Conservation (phyloP, 2,329 filamentous ascomycete species). For the Fusarium transvaalense region DNA sequence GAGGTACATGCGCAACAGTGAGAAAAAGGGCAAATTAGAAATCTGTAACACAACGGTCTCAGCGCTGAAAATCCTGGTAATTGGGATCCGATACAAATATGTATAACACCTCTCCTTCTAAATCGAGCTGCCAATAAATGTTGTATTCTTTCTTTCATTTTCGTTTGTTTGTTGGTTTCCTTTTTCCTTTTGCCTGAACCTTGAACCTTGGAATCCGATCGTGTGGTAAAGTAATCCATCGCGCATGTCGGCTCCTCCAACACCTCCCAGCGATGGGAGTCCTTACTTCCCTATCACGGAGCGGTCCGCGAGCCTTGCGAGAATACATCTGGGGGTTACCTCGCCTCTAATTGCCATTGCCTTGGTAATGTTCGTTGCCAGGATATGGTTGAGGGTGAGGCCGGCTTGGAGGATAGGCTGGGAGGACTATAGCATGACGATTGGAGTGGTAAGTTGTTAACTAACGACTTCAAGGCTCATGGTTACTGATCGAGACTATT, state of each 20-base stretch:
- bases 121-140: neutral
- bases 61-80: neutral
- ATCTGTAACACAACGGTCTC: slow-evolving; percentile 8
- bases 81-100: slow-evolving; percentile 17
- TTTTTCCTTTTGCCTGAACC: neutral
- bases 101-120: neutral
- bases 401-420: slow-evolving; percentile 14
- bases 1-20: neutral
- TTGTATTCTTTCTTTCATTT: neutral
- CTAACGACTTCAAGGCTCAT: too few species aligned
- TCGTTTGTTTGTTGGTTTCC: neutral
- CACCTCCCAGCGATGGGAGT: slow-evolving; percentile 18
- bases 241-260: neutral
- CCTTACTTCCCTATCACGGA: slow-evolving; percentile 12
- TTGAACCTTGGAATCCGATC: neutral
- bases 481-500: neutral
- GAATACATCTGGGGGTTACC: neutral
- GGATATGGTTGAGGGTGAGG: slow-evolving; percentile 1
- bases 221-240: neutral
- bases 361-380: slow-evolving; percentile 5
- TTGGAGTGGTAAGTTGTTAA: slow-evolving; percentile 2
- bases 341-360: slow-evolving; percentile 2
- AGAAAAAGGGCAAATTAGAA: neutral
- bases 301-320: neutral
- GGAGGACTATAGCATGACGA: slow-evolving; percentile 13